Evolutionary conservation across 176 grass and related monocot species (phyloP).

Genomic region (Rhipidocladum racemiflorum): DNA sequence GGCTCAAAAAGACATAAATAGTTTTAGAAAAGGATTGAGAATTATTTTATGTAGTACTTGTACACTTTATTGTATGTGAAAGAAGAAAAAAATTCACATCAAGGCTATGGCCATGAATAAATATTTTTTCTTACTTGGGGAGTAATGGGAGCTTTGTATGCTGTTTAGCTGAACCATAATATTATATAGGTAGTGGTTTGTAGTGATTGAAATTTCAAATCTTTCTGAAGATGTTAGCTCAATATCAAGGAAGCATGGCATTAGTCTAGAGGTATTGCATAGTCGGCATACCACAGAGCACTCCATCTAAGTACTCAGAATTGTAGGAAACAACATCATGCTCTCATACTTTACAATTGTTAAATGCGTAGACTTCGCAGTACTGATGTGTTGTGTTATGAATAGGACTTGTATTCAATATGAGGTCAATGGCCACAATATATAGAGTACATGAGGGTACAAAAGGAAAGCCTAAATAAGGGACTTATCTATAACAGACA

Average conservation of each 20-base stretch:
- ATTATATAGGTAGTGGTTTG: neutral
- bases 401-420: too few relatives aligned
- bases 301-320: neutral
- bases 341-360: neutral
- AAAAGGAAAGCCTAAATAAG: too few relatives aligned
- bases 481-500: too few relatives aligned
- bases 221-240: neutral
- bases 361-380: constrained; percentile 20
- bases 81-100: neutral
- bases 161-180: neutral
- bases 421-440: too few relatives aligned
- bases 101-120: neutral
- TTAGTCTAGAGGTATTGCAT: neutral
- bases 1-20: neutral
- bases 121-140: neutral
- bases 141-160: neutral
- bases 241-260: constrained; percentile 13
- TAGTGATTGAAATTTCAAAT: neutral
- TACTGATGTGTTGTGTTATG: neutral
- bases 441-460: too few relatives aligned
- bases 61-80: neutral
- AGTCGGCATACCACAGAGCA: neutral
- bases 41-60: neutral
- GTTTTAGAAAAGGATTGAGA: neutral
- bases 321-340: neutral